Evolutionary conservation across 768 basidiomycete genomes (phyloP), one percentile per base, ranked within the genome.

Genomic region (Macrolepiota albuminosa): DNA sequence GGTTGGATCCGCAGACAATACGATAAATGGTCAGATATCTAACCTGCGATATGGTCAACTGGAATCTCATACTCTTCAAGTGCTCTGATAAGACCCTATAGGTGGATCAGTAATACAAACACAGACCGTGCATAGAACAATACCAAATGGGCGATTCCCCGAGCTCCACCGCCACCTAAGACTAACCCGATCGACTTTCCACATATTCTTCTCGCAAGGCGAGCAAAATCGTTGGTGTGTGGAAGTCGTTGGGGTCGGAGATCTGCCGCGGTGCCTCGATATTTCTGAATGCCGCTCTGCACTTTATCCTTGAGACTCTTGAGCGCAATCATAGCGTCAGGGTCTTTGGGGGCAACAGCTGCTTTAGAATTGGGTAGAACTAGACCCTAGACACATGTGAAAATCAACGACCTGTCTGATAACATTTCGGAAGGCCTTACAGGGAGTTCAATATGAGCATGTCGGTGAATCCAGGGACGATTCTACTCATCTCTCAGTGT

Each of bases 111-210:
- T 14, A 54, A 45, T n/a, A 31, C 57, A 63, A 59, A 51, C 43
- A 55, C 53, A 33, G 18, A 33, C 18, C 54, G 26, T 46, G 4
- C 58, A 47, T 61, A 52, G 26, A 50, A 31, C 10, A 70, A 53
- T 64, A 78, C 73, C 54, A 79, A 67, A 72, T 78, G 76, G 18
- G 76, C 73, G 56, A 81, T 76, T 52, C 81, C 97, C 45, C 97
- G 83, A 16, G 95, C 97, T 18, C 97, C 97, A n/a, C 97, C 97
- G 6, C 97, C 97, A 21, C 97, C 97, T 2, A 99, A 82, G 7
- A 98, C 95, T 47, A 99, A 76, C 1, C 95, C 97, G 60, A 98
- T 90, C 8, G 91, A 93, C 67, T 87, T 91, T 14, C 95, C 97
- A 68, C 95, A 97, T 40, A 98, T 83, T 53, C 95, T 76, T 58